Evolutionary conservation across 805 yeast genomes (phyloP), one percentile per base, ranked within the genome.

Genomic region (Candida insectalens): DNA sequence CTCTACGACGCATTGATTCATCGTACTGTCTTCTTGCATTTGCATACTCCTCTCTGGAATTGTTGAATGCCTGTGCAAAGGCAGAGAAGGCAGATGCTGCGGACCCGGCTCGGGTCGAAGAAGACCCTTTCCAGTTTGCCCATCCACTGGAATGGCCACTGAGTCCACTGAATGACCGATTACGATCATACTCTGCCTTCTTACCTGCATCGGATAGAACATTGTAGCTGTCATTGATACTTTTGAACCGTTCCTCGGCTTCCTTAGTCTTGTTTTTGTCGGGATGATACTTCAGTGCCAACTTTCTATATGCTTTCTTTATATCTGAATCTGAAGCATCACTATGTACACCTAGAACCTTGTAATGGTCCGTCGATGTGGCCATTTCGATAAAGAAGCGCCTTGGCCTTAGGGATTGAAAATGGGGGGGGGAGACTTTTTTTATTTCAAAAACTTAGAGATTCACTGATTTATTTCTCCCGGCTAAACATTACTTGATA

Each of bases 161-260:
- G 23, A 21, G 23, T 21, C 23, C 23, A n/a, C n/a, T 12, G 12
- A 22, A 9, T 22, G 25, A 13, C 10, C 23, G 12, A 7, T 19
- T 19, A 5, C 20, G 6, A 48, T 80, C 88, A 48, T 78, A 80
- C 30, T 69, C 64, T 25, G 55, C 55, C 39, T 84, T 59, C 45
- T 63, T 67, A 6, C 54, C 63, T 19, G 76, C 89, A 52, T 80
- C 74, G 10, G 83, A 69, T 28, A 89, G 62, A 2, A 79, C 77
- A 47, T 82, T 94, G 55, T 89, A 87, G 0, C 96, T 96, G 49
- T 81, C 84, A 52, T 83, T 89, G 37, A 89, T 78, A 34, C 75
- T 81, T 39, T 89, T 83, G 92, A 89, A 88, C 47, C 80, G 81
- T 36, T 66, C 68, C 54, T 84, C 94, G 17, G 82, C 82, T 35